Base-by-base conservation (phyloP, 805 yeast genomes). In the Starmerella asiatica region DNA sequence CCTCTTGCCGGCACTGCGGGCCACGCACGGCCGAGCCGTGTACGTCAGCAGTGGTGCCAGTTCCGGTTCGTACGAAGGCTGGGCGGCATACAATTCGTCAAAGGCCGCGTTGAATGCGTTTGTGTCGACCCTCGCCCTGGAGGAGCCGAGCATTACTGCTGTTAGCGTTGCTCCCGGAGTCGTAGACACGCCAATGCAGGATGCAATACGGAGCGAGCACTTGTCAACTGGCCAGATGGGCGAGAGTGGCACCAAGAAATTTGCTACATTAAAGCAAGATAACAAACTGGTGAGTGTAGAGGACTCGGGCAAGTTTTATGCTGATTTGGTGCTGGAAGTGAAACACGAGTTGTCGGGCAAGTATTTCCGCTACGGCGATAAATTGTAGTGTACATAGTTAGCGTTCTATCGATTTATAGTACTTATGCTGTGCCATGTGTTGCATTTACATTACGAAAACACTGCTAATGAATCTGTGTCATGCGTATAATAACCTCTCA, bases 131-230 rank as follows among this genome's bases (percentile, higher is more conserved):
- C 56, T 88, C 14, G 78, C 82, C 1, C 64, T 61, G 5, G 95
- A 85, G 52, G 85, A 80, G 55, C 62, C 67, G 1, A 66, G 62
- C 0, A 60, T 84, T n/a, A 58, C 62, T 27, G 64, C 79, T 3
- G 61, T 85, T 9, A 67, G 95, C 0, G 68, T 91, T 19, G 95
- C 94, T 0, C 97, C 97, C 0, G 97, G 98, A 3, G 93, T 84
- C 1, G 96, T 91, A 2, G 83, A 83, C 55, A 88, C 98, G 1
- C 65, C 64, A 17, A 88, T 91, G 97, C 97, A 91, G 61, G 56
- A 48, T 6, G 77, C 74, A 39, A 85, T 88, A 42, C 73, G 97
- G 51, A 78, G 73, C 15, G 67, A 59, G 32, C 73, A 44, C 34
- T 34, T 40, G 28, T 65, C 71, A 47, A 74, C 76, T 2, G 46